Base-by-base conservation (phyloP, 129 eudicot genomes). In the sunflower (Helianthus annuus) region DNA sequence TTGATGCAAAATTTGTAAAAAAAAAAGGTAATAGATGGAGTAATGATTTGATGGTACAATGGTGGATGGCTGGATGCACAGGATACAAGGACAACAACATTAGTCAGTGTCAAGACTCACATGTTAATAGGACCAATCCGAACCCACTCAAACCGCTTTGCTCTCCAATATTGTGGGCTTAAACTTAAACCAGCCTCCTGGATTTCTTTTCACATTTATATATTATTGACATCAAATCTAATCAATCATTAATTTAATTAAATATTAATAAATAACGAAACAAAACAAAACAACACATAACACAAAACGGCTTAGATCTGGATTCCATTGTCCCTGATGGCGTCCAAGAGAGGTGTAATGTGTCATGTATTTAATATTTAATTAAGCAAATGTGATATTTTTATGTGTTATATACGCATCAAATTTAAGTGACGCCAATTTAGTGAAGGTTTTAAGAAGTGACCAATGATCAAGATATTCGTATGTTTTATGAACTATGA, bases 151-250 rank as follows among this genome's bases (percentile, higher is more conserved):
- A 59, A 72, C 76, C 48, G 69, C 77, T 72, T 60, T 32, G 32
- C 38, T 0, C 77, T 72, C 77, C 77, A 60, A 60, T 72, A 60
- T 72, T 72, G 77, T 60, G 77, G 77, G 77, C 77, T 72, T 60
- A 45, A 46, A 4, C 57, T 60, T 60, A 60, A 72, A 72, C 77
- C 77, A 72, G 69, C 77, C 77, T 60, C 48, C 69, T 45, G 69
- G 49, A 72, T 27, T 55, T 55, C 12, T 72, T 58, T 59, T 6
- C 10, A 19, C 16, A 48, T 36, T 19, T 45, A 11, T 62, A 14
- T 14, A 36, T 32, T 4, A 66, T 10, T 66, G 9, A 42, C 2
- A 15, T 19, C 40, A 66, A 38, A 14, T 16, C 24, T 6, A 63
- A 5, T 44, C 54, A 66, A 42, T 66, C 51, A 44, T 44, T 65